Base-by-base conservation (phyloP, 169 alveolate genomes). In the Plasmodium gallinaceum region DNA sequence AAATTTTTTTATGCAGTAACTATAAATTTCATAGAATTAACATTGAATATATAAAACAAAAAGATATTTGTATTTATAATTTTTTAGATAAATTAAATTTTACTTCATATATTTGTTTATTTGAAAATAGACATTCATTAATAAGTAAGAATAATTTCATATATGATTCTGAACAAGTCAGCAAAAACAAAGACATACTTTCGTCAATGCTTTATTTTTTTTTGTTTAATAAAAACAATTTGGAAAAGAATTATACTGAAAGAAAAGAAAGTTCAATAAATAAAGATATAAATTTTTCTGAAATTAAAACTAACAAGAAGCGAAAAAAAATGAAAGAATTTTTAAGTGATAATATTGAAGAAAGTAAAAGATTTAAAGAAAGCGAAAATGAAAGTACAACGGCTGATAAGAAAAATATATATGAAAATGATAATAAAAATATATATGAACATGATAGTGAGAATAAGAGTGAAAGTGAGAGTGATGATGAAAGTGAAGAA, bases 191-290 rank as follows among this genome's bases (percentile, higher is more conserved):
- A 16, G 91, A 83, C 22, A 42, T 68, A 48, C 69, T 83, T 20
- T 83, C 91, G 5, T 83, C 91, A 14, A 68, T 83, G 5, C 39
- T 83, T 48, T 83, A 68, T 66, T 83, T 66, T n/a, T 83, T 68
- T 24, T 60, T 83, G 57, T 83, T 66, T 61, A 60, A 83, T 43
- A 43, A 42, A 4, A 83, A 48, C 51, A 83, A 54, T 2, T 0
- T 83, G 5, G 52, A 57, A 69, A 9, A 14, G 24, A 65, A 48
- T 83, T 12, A 54, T 42, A 16, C 18, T 12, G 45, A 62, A 68
- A 46, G 16, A 22, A 76, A 46, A 26, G n/a, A 22, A 62, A 58
- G 45, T 24, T 43, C 6, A 16, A 46, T 18, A 12, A 78, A 65
- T 4, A 37, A 58, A 42, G 12, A 42, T 20, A 46, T 32, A 65